Conservation (phyloP, 441 rosid genomes). For the Populus hybrid region DNA sequence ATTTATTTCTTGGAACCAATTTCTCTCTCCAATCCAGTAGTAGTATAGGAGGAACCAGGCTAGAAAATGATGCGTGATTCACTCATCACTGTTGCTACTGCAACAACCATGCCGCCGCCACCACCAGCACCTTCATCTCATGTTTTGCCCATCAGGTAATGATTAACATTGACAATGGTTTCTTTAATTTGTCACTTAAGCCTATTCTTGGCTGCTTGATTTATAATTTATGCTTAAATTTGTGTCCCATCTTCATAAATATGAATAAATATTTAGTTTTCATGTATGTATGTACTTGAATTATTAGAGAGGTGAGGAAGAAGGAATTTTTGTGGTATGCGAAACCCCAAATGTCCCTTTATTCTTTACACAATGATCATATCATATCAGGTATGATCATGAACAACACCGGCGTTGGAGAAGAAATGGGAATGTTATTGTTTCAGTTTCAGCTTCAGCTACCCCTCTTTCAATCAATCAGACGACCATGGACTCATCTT, state of each 20-base stretch:
- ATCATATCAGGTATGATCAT: constrained; percentile 78
- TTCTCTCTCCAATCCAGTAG: neutral
- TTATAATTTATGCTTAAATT: no score
- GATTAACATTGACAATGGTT: no score
- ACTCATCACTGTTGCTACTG: neutral
- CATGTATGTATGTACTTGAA: neutral
- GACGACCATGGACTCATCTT: constrained; percentile 49
- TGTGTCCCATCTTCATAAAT: no score
- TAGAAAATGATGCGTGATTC: neutral
- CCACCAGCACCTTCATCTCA: neutral
- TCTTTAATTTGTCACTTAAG: neutral
- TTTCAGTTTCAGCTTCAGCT: constrained; percentile 57
- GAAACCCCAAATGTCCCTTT: constrained; percentile 39
- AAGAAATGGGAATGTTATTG: constrained; percentile 32
- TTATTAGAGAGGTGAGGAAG: constrained; percentile 28
- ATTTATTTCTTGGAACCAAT: neutral
- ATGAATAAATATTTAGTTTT: no score
- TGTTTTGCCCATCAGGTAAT: neutral
- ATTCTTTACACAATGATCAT: constrained; percentile 48
- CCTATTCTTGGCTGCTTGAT: neutral
- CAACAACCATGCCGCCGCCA: neutral
- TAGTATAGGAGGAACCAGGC: neutral
- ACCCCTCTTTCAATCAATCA: constrained; percentile 59
- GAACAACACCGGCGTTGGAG: constrained; percentile 39
- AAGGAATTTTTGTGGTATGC: constrained; percentile 35